Evolutionary conservation across 164 flowering plant species (phyloP).

Genomic region (Vitis vinifera): DNA sequence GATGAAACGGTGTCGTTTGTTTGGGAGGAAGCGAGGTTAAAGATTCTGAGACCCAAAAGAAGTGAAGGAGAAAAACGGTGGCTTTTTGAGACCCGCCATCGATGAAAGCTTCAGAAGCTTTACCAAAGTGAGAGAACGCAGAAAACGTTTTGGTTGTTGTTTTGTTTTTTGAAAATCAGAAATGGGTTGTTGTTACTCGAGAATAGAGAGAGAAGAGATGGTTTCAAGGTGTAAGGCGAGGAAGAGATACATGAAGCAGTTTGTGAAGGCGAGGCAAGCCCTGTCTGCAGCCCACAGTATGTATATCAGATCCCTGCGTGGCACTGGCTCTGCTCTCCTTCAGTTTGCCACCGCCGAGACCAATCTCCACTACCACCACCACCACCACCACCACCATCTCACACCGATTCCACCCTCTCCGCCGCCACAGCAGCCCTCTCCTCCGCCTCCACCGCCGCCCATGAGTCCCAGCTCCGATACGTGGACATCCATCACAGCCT

Average conservation of each 20-base stretch:
- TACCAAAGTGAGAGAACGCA: conserved; percentile 1
- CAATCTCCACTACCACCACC: conserved; percentile 36
- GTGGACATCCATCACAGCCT: conserved; percentile 45
- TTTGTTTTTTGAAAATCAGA: background rate
- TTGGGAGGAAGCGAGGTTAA: background rate
- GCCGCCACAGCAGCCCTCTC: conserved; percentile 29
- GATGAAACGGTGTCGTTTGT: too few relatives aligned
- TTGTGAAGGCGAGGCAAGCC: conserved; percentile 74
- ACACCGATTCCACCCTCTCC: too few relatives aligned
- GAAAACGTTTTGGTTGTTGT: background rate
- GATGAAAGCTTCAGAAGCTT: conserved; percentile 1
- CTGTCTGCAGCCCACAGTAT: conserved; percentile 65
- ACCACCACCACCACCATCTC: conserved; percentile 7
- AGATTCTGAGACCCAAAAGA: background rate
- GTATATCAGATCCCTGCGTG: conserved; percentile 73
- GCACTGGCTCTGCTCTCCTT: conserved; percentile 81
- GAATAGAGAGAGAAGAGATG: conserved; percentile 69
- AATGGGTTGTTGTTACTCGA: conserved; percentile 82
- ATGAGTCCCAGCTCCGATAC: conserved; percentile 48
- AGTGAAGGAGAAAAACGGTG: background rate
- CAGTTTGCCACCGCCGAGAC: conserved; percentile 75
- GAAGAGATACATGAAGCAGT: conserved; percentile 80
- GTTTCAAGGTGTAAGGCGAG: conserved; percentile 86
- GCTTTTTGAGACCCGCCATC: conserved; percentile 7
- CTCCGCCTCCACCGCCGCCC: conserved; percentile 47